These are phyloP conservation scores for Mortierella alpina DNA, from an alignment of 192 early-diverging fungal species.

Conservation along the genomic window DNA sequence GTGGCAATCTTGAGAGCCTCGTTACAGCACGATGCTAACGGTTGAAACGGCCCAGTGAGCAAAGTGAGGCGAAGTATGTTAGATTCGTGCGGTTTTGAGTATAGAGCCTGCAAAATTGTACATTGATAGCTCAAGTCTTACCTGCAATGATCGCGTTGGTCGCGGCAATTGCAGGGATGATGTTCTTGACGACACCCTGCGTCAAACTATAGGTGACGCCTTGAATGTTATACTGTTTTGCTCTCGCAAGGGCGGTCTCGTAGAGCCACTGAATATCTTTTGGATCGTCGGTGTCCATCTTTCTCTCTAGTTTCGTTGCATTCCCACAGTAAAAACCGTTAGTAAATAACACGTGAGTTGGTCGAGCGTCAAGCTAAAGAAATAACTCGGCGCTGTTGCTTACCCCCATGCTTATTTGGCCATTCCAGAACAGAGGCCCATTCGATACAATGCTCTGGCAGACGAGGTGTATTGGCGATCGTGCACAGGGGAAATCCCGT, in stretches of 20 bases:
- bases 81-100: too few relatives aligned
- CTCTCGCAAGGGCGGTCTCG: slow-evolving; percentile 73
- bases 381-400: background rate
- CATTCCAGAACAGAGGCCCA: slow-evolving; percentile 96
- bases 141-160: slow-evolving; percentile 86
- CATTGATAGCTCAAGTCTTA: slow-evolving; percentile 7
- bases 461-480: slow-evolving; percentile 96
- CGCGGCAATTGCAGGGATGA: slow-evolving; percentile 96
- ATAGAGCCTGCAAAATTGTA: too few relatives aligned
- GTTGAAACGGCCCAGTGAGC: background rate
- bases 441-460: slow-evolving; percentile 99
- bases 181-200: slow-evolving; percentile 98
- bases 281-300: slow-evolving; percentile 83
- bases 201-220: slow-evolving; percentile 92
- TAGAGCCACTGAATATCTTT: slow-evolving; percentile 84
- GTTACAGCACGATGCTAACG: slow-evolving; percentile 90
- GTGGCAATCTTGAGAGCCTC: slow-evolving; percentile 96
- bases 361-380: background rate
- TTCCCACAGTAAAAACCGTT: background rate
- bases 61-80: background rate
- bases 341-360: background rate
- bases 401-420: slow-evolving; percentile 84
- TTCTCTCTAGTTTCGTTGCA: slow-evolving; percentile 54
- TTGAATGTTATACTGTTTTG: slow-evolving; percentile 83
- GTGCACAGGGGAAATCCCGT: slow-evolving; percentile 96